Conservation (phyloP, 2,329 filamentous ascomycete genomes). For the Pleomassaria siparia region DNA sequence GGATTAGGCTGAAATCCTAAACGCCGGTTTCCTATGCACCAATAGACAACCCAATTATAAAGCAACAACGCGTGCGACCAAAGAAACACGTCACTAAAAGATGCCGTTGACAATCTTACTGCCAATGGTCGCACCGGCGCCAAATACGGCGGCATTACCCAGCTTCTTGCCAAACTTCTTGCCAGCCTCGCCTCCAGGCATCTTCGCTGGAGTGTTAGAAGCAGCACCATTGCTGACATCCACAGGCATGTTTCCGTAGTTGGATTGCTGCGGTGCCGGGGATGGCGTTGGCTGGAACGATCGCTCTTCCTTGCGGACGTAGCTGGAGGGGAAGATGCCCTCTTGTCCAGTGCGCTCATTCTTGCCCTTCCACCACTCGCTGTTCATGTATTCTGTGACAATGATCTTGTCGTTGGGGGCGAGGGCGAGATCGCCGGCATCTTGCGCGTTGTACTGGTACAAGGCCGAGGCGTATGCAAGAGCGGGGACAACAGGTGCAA, state of each 20-base stretch:
- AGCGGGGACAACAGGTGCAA: slow-evolving; percentile 54
- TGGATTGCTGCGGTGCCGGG: slow-evolving; percentile 56
- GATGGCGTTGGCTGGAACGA: slow-evolving; percentile 42
- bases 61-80: too few species aligned
- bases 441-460: slow-evolving; percentile 79
- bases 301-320: slow-evolving; percentile 73
- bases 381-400: slow-evolving; percentile 91
- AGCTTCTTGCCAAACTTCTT: slow-evolving; percentile 98
- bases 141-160: slow-evolving; percentile 83
- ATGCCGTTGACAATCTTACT: slow-evolving; percentile 89
- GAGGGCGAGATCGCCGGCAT: slow-evolving; percentile 79
- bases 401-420: slow-evolving; percentile 77
- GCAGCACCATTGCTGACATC: slow-evolving; percentile 66
- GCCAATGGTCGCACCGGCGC: slow-evolving; percentile 88
- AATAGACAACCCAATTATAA: not conserved
- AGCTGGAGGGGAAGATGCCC: slow-evolving; percentile 93
- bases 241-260: slow-evolving; percentile 73
- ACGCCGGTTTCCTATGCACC: not conserved
- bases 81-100: slow-evolving; percentile 66
- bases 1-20: not conserved
- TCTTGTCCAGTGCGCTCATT: slow-evolving; percentile 81
- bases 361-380: slow-evolving; percentile 93
- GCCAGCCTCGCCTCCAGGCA: slow-evolving; percentile 65
- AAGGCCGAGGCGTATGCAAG: slow-evolving; percentile 77
- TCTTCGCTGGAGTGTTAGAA: slow-evolving; percentile 42